phyloP scores from a whole-genome alignment of 2,329 filamentous ascomycete species.

The Penicillium sp. region DNA sequence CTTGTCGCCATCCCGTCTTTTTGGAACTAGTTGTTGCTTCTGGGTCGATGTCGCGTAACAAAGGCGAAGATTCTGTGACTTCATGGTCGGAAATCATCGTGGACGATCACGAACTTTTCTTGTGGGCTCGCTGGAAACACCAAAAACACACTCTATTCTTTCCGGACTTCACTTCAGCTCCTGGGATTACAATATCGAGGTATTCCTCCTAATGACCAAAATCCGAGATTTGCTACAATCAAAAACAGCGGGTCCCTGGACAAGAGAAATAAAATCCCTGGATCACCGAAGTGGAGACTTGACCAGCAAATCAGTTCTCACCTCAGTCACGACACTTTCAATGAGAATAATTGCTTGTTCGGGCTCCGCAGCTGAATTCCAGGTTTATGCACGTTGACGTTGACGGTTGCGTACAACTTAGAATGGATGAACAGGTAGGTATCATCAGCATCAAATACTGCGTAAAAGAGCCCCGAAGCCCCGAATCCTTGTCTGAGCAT shows the following conservation, averaged over 20 bases:
- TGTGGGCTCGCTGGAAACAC: neutral
- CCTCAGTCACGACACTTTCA: neutral
- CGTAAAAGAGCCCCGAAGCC: too few relatives aligned
- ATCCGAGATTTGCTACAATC: neutral
- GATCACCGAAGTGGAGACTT: neutral
- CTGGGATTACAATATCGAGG: neutral
- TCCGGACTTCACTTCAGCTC: neutral
- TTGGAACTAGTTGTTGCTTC: slow-evolving; percentile 1
- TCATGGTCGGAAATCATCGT: slow-evolving; percentile 1
- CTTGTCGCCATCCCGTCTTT: slow-evolving; percentile 34
- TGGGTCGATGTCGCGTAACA: slow-evolving; percentile 3
- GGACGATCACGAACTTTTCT: neutral
- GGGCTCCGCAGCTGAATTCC: too few relatives aligned
- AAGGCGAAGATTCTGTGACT: slow-evolving; percentile 6
- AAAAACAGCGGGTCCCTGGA: neutral
- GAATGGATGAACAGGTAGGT: too few relatives aligned
- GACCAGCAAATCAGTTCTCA: slow-evolving; percentile 2
- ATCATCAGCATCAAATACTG: too few relatives aligned
- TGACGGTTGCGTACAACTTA: too few relatives aligned
- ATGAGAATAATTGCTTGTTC: neutral
- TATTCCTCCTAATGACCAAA: neutral
- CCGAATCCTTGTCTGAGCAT: neutral
- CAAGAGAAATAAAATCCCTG: too few relatives aligned
- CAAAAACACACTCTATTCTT: neutral
- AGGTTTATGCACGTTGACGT: too few relatives aligned